Evolutionary conservation across 2,329 filamentous ascomycete genomes (phyloP), one percentile per base, ranked within the genome.

Genomic region (Botryosphaeria dothidea): DNA sequence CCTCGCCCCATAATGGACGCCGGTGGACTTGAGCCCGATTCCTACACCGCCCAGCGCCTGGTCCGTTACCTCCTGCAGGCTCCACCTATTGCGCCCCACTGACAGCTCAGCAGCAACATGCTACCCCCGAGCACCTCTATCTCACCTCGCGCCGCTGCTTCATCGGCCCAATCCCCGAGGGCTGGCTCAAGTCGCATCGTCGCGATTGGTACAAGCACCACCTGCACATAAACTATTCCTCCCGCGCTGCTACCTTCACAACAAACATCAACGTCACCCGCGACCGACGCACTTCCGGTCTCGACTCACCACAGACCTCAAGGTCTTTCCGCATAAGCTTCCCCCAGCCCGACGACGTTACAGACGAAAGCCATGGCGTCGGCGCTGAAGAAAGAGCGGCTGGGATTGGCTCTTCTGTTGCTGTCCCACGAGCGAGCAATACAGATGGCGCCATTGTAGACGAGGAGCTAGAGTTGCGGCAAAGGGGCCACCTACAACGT

Each of bases 111-210:
- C 71, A 83, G 85, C 83, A 85, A 78, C 85, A 90, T 81, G 84
- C 86, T 56, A 86, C 84, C 48, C 81, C 86, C 25, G 82, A 85
- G 66, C 87, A 90, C 71, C 76, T 90, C 45, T 83, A 89, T 75
- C 77, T 87, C 69, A 89, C 87, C 6, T 85, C 82, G 60, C 81
- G 84, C 63, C 84, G 87, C 63, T 85, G 84, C 75, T 90, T 90
- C 75, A 87, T 90, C 66, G 87, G 87, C 0, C 87, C 87, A 38
- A 86, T 89, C 38, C 87, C 87, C 49, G 84, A 86, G 69, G 86
- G 85, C 65, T 90, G 87, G 87, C 80, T 89, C 62, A 85, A 85
- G 69, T 85, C 83, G 66, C 85, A 89, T 73, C 81, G 86, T 61
- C 87, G 86, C 70, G 82, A 85, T 65, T 89, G 87, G 87, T 89